A percentile compares a stretch with the other conserved stretches of the same genome.
These are phyloP conservation scores for Leccinum solheimii DNA, from an alignment of 1,284 basidiomycete species.

Conservation along the genomic window DNA sequence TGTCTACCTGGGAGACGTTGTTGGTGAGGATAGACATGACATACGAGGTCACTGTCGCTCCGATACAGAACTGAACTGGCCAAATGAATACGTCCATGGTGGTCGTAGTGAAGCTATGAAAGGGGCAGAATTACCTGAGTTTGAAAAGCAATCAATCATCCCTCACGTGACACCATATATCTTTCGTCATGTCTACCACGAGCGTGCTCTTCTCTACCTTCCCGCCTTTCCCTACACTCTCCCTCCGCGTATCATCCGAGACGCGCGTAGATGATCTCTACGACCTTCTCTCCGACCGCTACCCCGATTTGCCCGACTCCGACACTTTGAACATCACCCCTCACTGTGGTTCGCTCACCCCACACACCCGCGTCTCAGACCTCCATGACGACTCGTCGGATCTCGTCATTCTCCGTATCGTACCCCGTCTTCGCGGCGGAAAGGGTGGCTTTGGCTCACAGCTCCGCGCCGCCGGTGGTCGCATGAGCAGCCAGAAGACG, in stretches of 20 bases:
- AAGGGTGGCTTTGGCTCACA: slow-evolving; percentile 98
- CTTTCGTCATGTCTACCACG: slow-evolving; percentile 39
- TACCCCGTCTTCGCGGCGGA: slow-evolving; percentile 78
- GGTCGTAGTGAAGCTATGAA: neutral
- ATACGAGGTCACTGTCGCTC: slow-evolving; percentile 49
- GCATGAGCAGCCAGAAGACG: slow-evolving; percentile 96
- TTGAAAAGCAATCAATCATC: too few species aligned
- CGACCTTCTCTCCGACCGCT: slow-evolving; percentile 54
- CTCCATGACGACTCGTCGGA: slow-evolving; percentile 41
- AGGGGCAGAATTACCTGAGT: too few species aligned
- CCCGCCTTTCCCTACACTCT: slow-evolving; percentile 72
- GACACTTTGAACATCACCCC: slow-evolving; percentile 54
- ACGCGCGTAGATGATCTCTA: slow-evolving; percentile 54
- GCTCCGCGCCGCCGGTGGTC: slow-evolving; percentile 92
- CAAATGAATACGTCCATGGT: slow-evolving; percentile 42
- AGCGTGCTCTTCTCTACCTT: slow-evolving; percentile 72
- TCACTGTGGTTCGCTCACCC: slow-evolving; percentile 48
- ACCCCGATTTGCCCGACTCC: slow-evolving; percentile 53
- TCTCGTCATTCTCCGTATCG: slow-evolving; percentile 63
- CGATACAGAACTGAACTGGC: slow-evolving; percentile 63
- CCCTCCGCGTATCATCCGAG: slow-evolving; percentile 55
- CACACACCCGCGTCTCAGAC: slow-evolving; percentile 45
- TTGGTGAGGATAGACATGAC: slow-evolving; percentile 64
- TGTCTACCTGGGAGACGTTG: slow-evolving; percentile 87
- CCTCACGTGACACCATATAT: neutral